Base-by-base conservation (phyloP, 2,329 filamentous ascomycete species). In the Drechslera avenae region DNA sequence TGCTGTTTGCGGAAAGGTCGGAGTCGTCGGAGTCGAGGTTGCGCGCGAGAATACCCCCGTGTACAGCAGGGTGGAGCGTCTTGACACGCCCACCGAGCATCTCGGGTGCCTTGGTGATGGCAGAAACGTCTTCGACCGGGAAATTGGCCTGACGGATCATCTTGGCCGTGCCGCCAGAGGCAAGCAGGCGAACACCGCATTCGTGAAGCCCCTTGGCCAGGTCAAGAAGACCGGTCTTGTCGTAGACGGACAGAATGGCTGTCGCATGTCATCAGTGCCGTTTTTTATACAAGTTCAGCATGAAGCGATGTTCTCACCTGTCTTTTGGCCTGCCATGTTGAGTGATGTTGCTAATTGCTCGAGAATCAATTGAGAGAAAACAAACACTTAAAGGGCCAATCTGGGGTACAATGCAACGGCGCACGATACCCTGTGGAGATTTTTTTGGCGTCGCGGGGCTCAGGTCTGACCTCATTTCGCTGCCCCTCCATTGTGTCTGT, bases 81-180 rank as follows among this genome's bases (percentile, higher is more conserved):
- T 99, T 97, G 76, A 91, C 89, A 68, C 89, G 83, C 61, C 91
- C 91, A 63, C 87, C 89, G 41, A 97, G 87, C 91, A 99, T 97
- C 80, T 99, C 94, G 48, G 94, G 94, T 10, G 94, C 92, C 55
- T 81, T 81, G 33, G 94, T 99, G 77, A 99, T 97, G 75, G 91
- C 91, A 43, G 93, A 97, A 67, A 99, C 90, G 79, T 99, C 94
- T 89, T 97, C 92, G 57, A 99, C 94, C 37, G 90, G 86, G 76
- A 99, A 95, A 39, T 91, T 91, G 65, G 91, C 94, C 75, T 99
- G 94, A 72, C 94, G 87, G 68, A 97, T 96, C 89, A 97, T 89
- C 79, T 88, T 94, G 61, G 94, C 88, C 39, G 94, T 99, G 66
- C 94, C 94, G 53, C 94, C 94, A 50, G 93, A 97, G 46, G 94